phyloP scores from a whole-genome alignment of 2,329 filamentous ascomycete genomes.

The Diaporthe sp. region DNA sequence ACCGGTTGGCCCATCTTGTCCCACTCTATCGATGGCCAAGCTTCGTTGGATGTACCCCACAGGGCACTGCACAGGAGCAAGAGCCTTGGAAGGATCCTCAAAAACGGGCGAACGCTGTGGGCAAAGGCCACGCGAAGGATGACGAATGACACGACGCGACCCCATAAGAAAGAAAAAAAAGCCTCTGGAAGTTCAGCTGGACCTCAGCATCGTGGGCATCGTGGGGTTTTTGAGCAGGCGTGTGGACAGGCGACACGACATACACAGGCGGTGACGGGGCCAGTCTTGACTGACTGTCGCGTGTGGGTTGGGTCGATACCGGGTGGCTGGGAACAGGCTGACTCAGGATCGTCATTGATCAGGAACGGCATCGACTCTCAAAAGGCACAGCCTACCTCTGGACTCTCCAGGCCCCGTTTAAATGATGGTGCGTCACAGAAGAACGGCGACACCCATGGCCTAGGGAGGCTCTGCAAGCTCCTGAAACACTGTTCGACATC shows the following conservation, averaged over 20 bases:
- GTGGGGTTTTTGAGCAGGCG: conserved; percentile 10
- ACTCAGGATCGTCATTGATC: conserved; percentile 14
- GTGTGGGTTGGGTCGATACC: conserved; percentile 14
- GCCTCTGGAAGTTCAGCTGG: conserved; percentile 4
- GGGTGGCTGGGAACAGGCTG: conserved; percentile 29
- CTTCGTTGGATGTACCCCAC: conserved; percentile 24
- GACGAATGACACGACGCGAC: conserved; percentile 19
- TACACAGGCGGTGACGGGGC: conserved; percentile 29
- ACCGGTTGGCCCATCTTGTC: conserved; percentile 13
- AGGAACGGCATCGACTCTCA: conserved; percentile 3
- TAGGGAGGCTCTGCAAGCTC: conserved; percentile 11
- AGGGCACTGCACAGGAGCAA: conserved; percentile 1
- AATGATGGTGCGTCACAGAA: conserved; percentile 24
- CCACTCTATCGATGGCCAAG: conserved; percentile 20
- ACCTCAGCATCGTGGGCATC: conserved; percentile 14
- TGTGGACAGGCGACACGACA: conserved; percentile 23
- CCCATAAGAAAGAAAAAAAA: not conserved
- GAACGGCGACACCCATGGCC: conserved; percentile 14
- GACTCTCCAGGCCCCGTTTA: conserved; percentile 8
- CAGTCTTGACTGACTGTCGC: not conserved
- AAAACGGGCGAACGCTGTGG: not conserved
- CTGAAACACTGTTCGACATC: conserved; percentile 18
- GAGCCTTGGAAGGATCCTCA: conserved; percentile 19
- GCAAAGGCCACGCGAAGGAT: conserved; percentile 19
- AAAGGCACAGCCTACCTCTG: conserved; percentile 15